Evolutionary conservation across 495 filamentous ascomycete genomes (phyloP).

Genomic region (Cairneyella variabilis): DNA sequence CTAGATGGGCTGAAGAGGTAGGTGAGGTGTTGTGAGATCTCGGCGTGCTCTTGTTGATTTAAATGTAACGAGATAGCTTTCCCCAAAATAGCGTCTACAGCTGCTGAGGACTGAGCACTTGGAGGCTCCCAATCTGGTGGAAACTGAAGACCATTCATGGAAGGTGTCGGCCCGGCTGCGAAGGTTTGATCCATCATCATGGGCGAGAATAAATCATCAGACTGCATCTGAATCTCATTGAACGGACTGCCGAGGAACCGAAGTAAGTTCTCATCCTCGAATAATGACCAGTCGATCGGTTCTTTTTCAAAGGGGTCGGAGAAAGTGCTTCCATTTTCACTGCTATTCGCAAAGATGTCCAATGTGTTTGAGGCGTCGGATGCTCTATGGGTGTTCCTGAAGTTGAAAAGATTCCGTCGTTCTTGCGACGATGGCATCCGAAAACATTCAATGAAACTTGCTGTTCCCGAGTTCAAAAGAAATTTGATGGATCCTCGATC

Average conservation of each 20-base stretch:
- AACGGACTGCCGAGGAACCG: conserved; percentile 13
- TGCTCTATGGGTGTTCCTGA: conserved; percentile 2
- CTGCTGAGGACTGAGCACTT: conserved; percentile 25
- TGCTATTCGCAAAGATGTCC: conserved; percentile 6
- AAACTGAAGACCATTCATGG: neutral
- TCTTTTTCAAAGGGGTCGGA: conserved; percentile 15
- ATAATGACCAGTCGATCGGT: conserved; percentile 14
- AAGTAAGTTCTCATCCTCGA: conserved; percentile 16
- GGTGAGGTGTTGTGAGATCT: conserved; percentile 36
- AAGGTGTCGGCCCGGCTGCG: neutral
- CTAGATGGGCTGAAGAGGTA: conserved; percentile 39
- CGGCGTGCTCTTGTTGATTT: conserved; percentile 36
- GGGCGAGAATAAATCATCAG: conserved; percentile 9
- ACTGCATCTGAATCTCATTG: conserved; percentile 1
- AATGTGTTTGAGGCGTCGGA: neutral
- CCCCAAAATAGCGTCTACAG: conserved; percentile 14
- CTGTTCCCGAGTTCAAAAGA: conserved; percentile 19
- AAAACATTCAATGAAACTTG: conserved; percentile 21
- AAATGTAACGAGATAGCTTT: conserved; percentile 36
- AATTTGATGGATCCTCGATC: conserved; percentile 21
- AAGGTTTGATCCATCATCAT: conserved; percentile 5
- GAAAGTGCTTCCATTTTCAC: conserved; percentile 16
- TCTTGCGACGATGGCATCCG: conserved; percentile 11
- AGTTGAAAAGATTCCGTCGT: conserved; percentile 14
- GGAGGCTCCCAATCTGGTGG: conserved; percentile 14